Evolutionary conservation across 2,329 filamentous ascomycete species (phyloP), one percentile per base, ranked within the genome.

Genomic region (Colletotrichum brevisporum): DNA sequence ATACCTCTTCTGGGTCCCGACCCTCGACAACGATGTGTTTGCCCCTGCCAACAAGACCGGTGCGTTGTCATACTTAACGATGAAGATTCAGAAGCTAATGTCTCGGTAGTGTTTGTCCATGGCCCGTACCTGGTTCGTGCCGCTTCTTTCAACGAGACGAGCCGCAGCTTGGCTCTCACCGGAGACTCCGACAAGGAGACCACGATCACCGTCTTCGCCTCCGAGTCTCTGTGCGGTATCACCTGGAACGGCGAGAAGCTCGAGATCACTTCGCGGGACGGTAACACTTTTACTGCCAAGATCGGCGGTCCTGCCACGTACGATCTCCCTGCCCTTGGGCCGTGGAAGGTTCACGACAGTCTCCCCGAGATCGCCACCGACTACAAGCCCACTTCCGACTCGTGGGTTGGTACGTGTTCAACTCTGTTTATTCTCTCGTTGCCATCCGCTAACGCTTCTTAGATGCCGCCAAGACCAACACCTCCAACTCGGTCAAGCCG

Each of bases 1-100:
- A 0, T 90, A 89, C 73, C 77, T 81, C 0, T 88, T 90, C 74
- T 90, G 87, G 83, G 85, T 84, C 0, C 85, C 88, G 3, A 78
- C 83, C 1, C 78, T 88, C 8, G 83, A 81, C 0, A 81, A 80
- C 5, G 76, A 89, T 67, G 86, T 86, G 0, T 75, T 81, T 24
- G 81, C 83, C 0, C 78, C 79, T 0, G 80, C 80, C 2, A 79
- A 84, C 31, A 78, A 84, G 50, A 86, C 85, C 21, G 78, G 84
- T 86, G 69, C 66, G 78, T 70, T 36, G 8, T 36, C 1, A 4
- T 6, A 9, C 31, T 10, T 10, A 36, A 9, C 9, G 31, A 36
- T 36, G 31, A 36, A 36, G 31, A 12, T 36, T 3, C 31, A 9
- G 8, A 6, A 36, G 10, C 9, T 36, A 36, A 36, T 10, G 10